Conservation (phyloP, 2,329 filamentous ascomycete species). For the Cadophora gregata region DNA sequence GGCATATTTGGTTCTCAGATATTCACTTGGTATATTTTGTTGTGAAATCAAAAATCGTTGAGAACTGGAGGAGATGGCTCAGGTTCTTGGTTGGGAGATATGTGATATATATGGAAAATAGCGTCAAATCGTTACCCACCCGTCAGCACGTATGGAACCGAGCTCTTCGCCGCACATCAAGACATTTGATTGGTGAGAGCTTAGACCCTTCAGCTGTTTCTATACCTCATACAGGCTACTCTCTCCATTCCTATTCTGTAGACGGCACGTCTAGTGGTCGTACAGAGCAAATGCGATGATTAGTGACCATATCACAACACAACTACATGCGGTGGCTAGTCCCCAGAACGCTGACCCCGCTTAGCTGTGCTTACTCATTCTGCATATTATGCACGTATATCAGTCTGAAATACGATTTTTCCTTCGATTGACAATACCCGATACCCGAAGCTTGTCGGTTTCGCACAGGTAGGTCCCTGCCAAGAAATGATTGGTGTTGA, state of each 20-base stretch:
- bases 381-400: background rate
- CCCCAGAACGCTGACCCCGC: background rate
- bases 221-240: background rate
- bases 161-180: too few relatives aligned
- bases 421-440: background rate
- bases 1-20: background rate
- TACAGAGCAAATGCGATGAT: background rate
- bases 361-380: background rate
- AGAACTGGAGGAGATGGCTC: too few relatives aligned
- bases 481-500: conserved; percentile 7
- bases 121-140: too few relatives aligned
- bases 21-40: background rate
- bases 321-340: background rate
- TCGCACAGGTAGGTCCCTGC: background rate
- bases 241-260: background rate
- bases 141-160: background rate
- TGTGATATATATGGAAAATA: too few relatives aligned
- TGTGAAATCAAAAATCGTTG: too few relatives aligned
- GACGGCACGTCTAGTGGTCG: background rate
- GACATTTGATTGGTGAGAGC: background rate
- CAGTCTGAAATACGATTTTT: background rate
- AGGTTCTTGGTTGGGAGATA: too few relatives aligned
- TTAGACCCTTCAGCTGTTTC: background rate
- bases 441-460: background rate
- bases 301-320: background rate